phyloP scores from a whole-genome alignment of 2,329 filamentous ascomycete genomes.

The Cladophialophora immunda region DNA sequence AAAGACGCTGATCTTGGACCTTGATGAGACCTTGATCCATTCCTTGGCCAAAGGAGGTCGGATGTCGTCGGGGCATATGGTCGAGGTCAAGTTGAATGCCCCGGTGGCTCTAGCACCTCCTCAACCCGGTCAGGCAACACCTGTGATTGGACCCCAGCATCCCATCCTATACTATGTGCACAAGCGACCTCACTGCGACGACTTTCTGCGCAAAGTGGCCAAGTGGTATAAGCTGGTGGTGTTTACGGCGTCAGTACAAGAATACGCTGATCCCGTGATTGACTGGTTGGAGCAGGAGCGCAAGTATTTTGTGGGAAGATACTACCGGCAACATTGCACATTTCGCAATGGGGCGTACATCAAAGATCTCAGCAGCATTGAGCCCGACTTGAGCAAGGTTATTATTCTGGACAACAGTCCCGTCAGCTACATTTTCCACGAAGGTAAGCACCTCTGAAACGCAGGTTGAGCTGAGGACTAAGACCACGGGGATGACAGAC shows the following conservation, averaged over 20 bases:
- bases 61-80: constrained; percentile 98
- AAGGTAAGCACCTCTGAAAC: constrained; percentile 70
- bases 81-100: constrained; percentile 89
- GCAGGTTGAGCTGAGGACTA: constrained; percentile 36
- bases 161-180: constrained; percentile 99
- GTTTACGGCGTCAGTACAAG: constrained; percentile 96
- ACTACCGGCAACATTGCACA: constrained; percentile 97
- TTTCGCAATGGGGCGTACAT: constrained; percentile 96
- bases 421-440: constrained; percentile 97
- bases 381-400: constrained; percentile 95
- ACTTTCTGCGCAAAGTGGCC: constrained; percentile 91
- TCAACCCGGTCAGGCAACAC: constrained; percentile 43
- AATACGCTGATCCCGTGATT: constrained; percentile 98
- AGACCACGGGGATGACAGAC: constrained; percentile 65
- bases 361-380: constrained; percentile 94
- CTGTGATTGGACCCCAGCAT: constrained; percentile 80
- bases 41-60: constrained; percentile 96
- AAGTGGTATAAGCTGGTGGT: constrained; percentile 99
- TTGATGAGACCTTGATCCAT: constrained; percentile 97
- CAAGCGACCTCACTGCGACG: constrained; percentile 95
- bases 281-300: constrained; percentile 97
- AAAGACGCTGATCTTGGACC: constrained; percentile 93
- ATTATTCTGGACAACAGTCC: constrained; percentile 99
- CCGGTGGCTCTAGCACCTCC: constrained; percentile 66
- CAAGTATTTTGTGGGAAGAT: constrained; percentile 93